These are phyloP conservation scores for Metschnikowia sp. DNA, from an alignment of 805 yeast genomes.

Conservation along the genomic window DNA sequence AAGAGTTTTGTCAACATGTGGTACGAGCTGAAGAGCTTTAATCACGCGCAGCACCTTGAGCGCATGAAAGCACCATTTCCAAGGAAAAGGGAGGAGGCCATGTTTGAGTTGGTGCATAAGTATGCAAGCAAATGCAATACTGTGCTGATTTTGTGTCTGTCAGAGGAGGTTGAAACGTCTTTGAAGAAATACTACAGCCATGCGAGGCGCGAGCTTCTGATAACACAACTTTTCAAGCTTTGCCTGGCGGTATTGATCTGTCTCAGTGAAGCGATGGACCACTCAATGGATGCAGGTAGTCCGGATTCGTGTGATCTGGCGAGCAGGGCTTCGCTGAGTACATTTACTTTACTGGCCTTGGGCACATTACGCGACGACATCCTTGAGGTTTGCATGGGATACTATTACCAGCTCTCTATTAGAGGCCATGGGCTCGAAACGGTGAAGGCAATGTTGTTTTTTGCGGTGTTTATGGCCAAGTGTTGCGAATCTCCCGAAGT, in stretches of 20 bases:
- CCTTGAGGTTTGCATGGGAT: constrained; percentile 5
- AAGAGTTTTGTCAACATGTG: constrained; percentile 22
- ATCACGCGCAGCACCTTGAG: constrained; percentile 17
- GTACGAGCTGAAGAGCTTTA: constrained; percentile 30
- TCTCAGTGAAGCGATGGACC: constrained; percentile 7
- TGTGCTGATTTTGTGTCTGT: constrained; percentile 3
- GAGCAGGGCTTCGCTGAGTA: no score
- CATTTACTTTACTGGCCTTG: neutral
- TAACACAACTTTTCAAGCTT: constrained; percentile 8
- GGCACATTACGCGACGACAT: constrained; percentile 1
- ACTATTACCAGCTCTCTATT: constrained; percentile 6
- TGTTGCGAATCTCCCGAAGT: constrained; percentile 15
- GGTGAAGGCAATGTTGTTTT: constrained; percentile 8
- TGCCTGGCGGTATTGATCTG: constrained; percentile 9
- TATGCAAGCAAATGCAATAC: constrained; percentile 2
- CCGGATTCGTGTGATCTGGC: no score
- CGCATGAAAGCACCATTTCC: constrained; percentile 25
- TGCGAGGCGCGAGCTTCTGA: neutral
- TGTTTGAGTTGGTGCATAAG: constrained; percentile 2
- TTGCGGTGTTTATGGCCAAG: constrained; percentile 7
- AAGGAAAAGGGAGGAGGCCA: constrained; percentile 10
- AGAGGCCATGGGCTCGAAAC: constrained; percentile 10
- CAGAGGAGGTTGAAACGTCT: neutral
- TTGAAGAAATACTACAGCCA: constrained; percentile 9
- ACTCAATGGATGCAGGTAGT: no score